These are phyloP conservation scores for Aspergillus eucalypticola DNA, from an alignment of 2,329 filamentous ascomycete species.

Conservation along the genomic window DNA sequence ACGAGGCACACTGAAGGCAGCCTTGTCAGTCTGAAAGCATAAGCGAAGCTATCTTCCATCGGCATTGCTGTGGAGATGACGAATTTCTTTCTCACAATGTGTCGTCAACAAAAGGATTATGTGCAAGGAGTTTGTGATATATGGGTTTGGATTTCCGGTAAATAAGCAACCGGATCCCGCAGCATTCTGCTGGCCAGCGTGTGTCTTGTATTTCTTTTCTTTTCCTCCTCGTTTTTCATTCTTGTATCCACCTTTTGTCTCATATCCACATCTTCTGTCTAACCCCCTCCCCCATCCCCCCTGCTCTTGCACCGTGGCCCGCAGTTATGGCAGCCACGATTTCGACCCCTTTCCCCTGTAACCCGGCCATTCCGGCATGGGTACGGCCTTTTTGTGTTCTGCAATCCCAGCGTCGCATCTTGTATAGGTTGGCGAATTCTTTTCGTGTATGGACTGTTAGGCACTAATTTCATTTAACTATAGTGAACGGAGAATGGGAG, in stretches of 20 bases:
- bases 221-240: not conserved
- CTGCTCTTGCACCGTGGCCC: not conserved
- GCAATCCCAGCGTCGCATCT: constrained; percentile 6
- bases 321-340: not conserved
- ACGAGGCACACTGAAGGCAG: constrained; percentile 15
- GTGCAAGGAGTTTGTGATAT: constrained; percentile 19
- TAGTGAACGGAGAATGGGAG: not conserved
- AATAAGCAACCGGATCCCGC: constrained; percentile 10
- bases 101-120: constrained; percentile 11
- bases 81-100: constrained; percentile 6
- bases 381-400: not conserved
- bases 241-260: not conserved
- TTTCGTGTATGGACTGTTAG: constrained; percentile 21
- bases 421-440: constrained; percentile 21
- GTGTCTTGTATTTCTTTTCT: not conserved
- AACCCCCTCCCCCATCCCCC: too few species aligned
- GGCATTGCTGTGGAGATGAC: not conserved
- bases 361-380: not conserved
- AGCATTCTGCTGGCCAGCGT: constrained; percentile 3
- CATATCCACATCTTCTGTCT: not conserved
- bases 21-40: not conserved
- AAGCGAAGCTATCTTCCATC: too few species aligned
- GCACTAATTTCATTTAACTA: constrained; percentile 16
- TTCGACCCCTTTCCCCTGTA: not conserved
- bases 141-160: constrained; percentile 12